These are phyloP conservation scores for Penicillium odoratum DNA, from an alignment of 495 filamentous ascomycete genomes.

Conservation along the genomic window DNA sequence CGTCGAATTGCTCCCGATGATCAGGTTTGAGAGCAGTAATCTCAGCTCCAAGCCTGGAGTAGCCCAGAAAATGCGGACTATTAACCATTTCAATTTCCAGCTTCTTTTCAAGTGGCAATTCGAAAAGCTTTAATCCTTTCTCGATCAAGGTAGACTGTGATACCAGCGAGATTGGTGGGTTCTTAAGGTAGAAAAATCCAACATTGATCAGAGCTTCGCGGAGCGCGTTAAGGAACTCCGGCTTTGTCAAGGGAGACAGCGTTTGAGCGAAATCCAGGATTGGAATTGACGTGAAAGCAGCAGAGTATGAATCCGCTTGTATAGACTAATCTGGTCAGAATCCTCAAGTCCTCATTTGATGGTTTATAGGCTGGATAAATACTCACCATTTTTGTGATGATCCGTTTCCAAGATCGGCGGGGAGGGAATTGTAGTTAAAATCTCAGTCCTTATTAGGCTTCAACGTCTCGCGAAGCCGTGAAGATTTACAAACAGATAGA, in stretches of 20 bases:
- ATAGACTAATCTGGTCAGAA: background rate
- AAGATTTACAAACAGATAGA: no score
- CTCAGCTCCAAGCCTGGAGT: conserved; percentile 50
- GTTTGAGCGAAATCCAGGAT: conserved; percentile 75
- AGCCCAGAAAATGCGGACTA: conserved; percentile 59
- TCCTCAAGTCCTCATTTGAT: background rate
- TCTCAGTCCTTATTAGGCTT: no score
- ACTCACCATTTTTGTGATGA: conserved; percentile 16
- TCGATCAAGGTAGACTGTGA: conserved; percentile 67
- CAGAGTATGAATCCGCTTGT: conserved; percentile 14
- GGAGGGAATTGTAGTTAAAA: no score
- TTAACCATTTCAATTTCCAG: conserved; percentile 90
- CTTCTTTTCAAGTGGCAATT: conserved; percentile 80
- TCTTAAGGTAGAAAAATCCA: conserved; percentile 89
- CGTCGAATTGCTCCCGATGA: conserved; percentile 84
- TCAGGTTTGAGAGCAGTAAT: conserved; percentile 46
- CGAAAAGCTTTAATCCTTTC: conserved; percentile 74
- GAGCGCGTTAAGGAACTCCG: conserved; percentile 68
- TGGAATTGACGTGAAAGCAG: conserved; percentile 70
- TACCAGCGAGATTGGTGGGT: conserved; percentile 70
- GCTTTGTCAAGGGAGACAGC: conserved; percentile 65
- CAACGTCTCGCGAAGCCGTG: no score
- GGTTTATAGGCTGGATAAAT: background rate
- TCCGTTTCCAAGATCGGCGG: background rate
- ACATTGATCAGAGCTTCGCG: conserved; percentile 83